A percentile compares a stretch with the other conserved stretches of the same genome.
Conservation (phyloP, 371 early-diverging fungal species). For the Saksenaea oblongispora region DNA sequence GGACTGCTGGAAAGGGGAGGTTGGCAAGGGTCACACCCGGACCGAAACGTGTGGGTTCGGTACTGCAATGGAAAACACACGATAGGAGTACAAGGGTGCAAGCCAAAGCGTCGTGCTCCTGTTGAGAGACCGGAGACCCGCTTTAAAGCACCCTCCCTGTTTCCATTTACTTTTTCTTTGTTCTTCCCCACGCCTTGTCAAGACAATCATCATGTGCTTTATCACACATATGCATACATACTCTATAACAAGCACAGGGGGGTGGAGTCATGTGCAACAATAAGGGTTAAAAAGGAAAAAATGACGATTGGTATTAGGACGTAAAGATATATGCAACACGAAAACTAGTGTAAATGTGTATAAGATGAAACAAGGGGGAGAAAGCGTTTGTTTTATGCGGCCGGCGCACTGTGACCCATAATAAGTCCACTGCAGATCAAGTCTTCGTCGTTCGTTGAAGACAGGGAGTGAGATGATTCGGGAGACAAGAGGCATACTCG, state of each 20-base stretch:
- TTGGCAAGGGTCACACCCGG: too few species aligned
- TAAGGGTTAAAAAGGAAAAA: neutral
- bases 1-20: too few species aligned
- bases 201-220: too few species aligned
- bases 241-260: neutral
- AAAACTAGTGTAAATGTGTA: neutral
- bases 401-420: conserved; percentile 52
- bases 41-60: too few species aligned
- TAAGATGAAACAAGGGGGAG: conserved; percentile 2
- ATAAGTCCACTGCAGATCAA: conserved; percentile 42
- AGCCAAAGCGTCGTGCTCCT: too few species aligned
- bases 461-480: conserved; percentile 20
- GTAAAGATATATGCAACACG: neutral
- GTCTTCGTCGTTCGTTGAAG: conserved; percentile 31
- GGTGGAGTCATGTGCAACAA: neutral
- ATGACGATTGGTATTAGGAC: neutral
- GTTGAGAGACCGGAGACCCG: too few species aligned
- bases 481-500: conserved; percentile 43
- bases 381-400: conserved; percentile 37
- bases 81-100: too few species aligned
- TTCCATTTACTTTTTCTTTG: too few species aligned
- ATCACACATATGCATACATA: too few species aligned
- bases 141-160: too few species aligned
- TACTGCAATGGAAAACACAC: too few species aligned
- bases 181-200: too few species aligned